phyloP scores from a whole-genome alignment of 225 moss, liverwort and hornwort genomes.

The Pleurozium schreberi region DNA sequence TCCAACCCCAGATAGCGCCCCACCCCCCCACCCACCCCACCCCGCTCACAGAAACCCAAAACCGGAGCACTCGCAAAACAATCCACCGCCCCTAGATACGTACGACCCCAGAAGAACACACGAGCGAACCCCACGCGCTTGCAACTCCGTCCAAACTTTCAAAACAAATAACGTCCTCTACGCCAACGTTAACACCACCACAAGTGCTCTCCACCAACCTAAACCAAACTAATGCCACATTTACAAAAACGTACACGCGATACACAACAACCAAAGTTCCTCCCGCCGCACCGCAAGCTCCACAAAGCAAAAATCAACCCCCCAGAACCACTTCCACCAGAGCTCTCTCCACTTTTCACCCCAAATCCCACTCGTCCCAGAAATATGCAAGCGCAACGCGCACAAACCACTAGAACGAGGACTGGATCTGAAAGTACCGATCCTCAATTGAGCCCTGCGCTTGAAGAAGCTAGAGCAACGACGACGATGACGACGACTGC shows the following conservation, averaged over 20 bases:
- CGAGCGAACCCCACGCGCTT: not conserved
- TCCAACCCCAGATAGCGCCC: not conserved
- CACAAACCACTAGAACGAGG: not conserved
- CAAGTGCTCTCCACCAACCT: not conserved
- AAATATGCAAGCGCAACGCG: not conserved
- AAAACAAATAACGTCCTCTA: not conserved
- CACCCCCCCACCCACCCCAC: not conserved
- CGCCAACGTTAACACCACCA: not conserved
- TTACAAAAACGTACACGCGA: too few species aligned
- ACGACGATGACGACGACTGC: not conserved
- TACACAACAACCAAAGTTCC: not conserved
- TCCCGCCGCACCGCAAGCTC: not conserved
- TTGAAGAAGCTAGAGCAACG: not conserved
- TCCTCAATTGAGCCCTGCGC: not conserved
- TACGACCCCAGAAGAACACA: not conserved
- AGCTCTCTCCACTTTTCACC: not conserved
- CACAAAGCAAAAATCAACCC: not conserved
- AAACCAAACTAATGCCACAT: not conserved
- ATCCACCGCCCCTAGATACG: not conserved
- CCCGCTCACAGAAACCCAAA: not conserved
- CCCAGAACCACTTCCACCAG: not conserved
- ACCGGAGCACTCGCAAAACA: not conserved
- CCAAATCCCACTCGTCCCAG: not conserved
- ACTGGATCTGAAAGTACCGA: not conserved
- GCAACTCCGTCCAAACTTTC: not conserved